Evolutionary conservation across 2,329 filamentous ascomycete species (phyloP).

Genomic region (Claviceps humidiphila): DNA sequence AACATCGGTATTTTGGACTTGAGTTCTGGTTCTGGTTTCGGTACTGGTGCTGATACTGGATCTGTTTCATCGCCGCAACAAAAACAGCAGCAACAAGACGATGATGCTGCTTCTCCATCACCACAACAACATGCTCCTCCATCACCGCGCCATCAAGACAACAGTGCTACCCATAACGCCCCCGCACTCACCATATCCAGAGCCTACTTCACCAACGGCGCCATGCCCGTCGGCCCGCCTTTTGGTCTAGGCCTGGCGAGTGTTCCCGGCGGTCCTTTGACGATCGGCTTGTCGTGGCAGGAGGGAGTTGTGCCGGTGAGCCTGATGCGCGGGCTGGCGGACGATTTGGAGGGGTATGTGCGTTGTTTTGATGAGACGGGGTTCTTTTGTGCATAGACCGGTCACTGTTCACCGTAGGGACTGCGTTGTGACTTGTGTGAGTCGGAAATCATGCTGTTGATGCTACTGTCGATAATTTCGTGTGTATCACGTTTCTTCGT

Average conservation of each 20-base stretch:
- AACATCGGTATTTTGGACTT: conserved; percentile 32
- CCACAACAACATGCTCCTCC: background rate
- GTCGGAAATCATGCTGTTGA: no score
- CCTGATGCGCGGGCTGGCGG: conserved; percentile 23
- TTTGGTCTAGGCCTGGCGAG: conserved; percentile 34
- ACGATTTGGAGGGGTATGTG: conserved; percentile 19
- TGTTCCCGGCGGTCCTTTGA: conserved; percentile 27
- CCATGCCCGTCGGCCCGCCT: conserved; percentile 28
- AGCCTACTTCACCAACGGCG: conserved; percentile 37
- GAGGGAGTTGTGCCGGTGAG: conserved; percentile 26
- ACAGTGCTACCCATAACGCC: background rate
- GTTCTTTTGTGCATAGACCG: background rate
- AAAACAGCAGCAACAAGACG: conserved; percentile 4
- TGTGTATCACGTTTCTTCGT: no score
- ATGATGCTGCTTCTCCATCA: no score
- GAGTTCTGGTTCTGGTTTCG: no score
- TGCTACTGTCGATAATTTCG: no score
- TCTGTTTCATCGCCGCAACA: no score
- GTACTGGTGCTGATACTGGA: no score
- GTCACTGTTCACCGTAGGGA: no score
- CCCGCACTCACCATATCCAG: conserved; percentile 25
- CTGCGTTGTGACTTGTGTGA: no score
- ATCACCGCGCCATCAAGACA: background rate
- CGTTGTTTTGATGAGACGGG: conserved; percentile 13
- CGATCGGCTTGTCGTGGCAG: conserved; percentile 34